Base-by-base conservation (phyloP, 768 basidiomycete species). In the Lenzites betulinus region DNA sequence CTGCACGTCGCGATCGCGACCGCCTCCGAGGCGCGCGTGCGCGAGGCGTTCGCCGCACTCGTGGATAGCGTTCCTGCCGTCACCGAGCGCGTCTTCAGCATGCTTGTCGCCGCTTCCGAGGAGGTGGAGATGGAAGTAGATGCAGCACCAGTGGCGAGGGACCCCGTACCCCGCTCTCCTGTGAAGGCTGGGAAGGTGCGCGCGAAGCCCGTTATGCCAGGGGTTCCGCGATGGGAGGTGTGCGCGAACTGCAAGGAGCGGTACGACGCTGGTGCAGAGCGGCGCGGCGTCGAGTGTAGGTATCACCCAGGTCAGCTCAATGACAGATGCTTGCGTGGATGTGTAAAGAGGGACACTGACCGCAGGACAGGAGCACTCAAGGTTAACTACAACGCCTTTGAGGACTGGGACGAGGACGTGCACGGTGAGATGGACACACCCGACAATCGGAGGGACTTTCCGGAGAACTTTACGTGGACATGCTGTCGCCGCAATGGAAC, bases 401-500 rank as follows among this genome's bases (percentile, higher is more conserved):
- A 58, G 11, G 82, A 83, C 63, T 79, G 79, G 76, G 83, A 83
- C 60, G 78, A 82, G 61, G 70, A 73, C 30, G 72, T 69, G 51
- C 81, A 81, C 55, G 81, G 83, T 2, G 77, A 77, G 1, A 79
- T 77, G 74, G 79, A 83, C 65, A 74, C 77, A 5, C 33, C 66
- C 18, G 63, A 69, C 35, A 81, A 78, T 66, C 75, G 76, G 53
- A 62, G 64, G 54, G 64, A 76, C 16, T 81, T 69, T 58, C 82
- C 82, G 1, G 77, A 83, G 58, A 77, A 77, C 51, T 84, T 83
- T 62, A 68, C 51, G 3, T 85, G 83, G 83, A 75, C 70, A 2
- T 85, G 83, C 62, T 84, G 84, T 62, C 73, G 78, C n/a, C 63
- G 67, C 44, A 66, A 76, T 48, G 79, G 77, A 5, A 64, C 52